A percentile compares a stretch with the other conserved stretches of the same genome.
These are phyloP conservation scores for Durotheca rogersii DNA, from an alignment of 495 filamentous ascomycete species.

Conservation along the genomic window DNA sequence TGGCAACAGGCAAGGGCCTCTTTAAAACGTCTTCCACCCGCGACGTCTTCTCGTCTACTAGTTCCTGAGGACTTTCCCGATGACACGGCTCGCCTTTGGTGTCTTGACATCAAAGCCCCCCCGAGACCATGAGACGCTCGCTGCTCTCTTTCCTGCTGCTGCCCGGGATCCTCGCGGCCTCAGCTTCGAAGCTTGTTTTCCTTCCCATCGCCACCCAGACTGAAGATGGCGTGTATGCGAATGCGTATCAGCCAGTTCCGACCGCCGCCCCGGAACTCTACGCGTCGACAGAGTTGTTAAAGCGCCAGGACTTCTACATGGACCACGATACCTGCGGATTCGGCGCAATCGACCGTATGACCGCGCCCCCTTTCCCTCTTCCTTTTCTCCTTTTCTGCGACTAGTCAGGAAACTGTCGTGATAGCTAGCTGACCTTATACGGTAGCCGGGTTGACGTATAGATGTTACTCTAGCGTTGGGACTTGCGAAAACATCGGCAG, in stretches of 20 bases:
- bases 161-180: conserved; percentile 3
- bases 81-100: background rate
- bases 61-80: background rate
- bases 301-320: conserved; percentile 17
- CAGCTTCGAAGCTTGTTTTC: conserved; percentile 14
- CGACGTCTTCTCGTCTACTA: background rate
- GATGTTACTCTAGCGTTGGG: conserved; percentile 15
- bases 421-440: conserved; percentile 4
- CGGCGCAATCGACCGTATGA: conserved; percentile 15
- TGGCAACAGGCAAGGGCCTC: conserved; percentile 8
- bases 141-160: conserved; percentile 7
- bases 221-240: conserved; percentile 14
- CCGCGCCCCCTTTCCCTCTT: background rate
- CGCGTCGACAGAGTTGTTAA: conserved; percentile 14
- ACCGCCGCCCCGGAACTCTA: conserved; percentile 18
- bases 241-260: conserved; percentile 3
- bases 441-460: conserved; percentile 17
- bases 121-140: conserved; percentile 5
- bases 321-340: conserved; percentile 28
- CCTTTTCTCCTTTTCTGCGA: no score
- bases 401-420: background rate
- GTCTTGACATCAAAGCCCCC: background rate
- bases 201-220: conserved; percentile 12
- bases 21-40: conserved; percentile 6
- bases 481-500: conserved; percentile 23